Conservation (phyloP, 192 early-diverging fungal species). For the Umbelopsis sp. region DNA sequence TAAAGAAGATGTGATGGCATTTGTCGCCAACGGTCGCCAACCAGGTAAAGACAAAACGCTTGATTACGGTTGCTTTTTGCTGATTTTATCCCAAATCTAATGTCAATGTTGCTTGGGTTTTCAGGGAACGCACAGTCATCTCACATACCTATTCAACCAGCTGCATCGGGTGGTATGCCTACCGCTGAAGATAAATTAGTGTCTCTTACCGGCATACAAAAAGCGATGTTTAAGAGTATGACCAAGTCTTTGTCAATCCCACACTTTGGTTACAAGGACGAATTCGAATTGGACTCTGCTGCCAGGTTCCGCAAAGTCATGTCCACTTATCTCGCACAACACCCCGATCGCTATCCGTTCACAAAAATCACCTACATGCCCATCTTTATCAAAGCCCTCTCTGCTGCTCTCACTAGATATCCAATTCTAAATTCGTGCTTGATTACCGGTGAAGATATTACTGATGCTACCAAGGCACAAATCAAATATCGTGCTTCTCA, state of each 20-base stretch:
- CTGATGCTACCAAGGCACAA: slow-evolving; percentile 51
- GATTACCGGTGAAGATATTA: slow-evolving; percentile 36
- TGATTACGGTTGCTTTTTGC: no score
- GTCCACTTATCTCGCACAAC: slow-evolving; percentile 62
- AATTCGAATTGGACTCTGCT: slow-evolving; percentile 76
- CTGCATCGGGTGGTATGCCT: slow-evolving; percentile 30
- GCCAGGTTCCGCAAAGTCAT: slow-evolving; percentile 65
- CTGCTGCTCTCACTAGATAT: slow-evolving; percentile 77
- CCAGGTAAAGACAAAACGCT: slow-evolving; percentile 25
- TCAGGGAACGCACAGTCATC: neutral
- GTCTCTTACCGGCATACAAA: slow-evolving; percentile 86
- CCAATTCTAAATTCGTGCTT: slow-evolving; percentile 87
- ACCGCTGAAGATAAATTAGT: slow-evolving; percentile 56
- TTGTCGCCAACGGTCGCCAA: slow-evolving; percentile 43
- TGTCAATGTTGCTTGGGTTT: neutral
- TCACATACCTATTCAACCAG: neutral
- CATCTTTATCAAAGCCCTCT: slow-evolving; percentile 91
- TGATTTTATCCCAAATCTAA: neutral
- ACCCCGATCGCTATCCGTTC: slow-evolving; percentile 51
- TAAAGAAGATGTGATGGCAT: slow-evolving; percentile 87
- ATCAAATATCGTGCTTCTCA: slow-evolving; percentile 79
- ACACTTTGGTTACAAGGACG: slow-evolving; percentile 94
- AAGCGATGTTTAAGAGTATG: slow-evolving; percentile 97
- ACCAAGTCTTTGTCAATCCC: slow-evolving; percentile 90
- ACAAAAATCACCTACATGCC: slow-evolving; percentile 93